These are phyloP conservation scores for Suillus weaverae DNA, from an alignment of 768 basidiomycete species.

Conservation along the genomic window DNA sequence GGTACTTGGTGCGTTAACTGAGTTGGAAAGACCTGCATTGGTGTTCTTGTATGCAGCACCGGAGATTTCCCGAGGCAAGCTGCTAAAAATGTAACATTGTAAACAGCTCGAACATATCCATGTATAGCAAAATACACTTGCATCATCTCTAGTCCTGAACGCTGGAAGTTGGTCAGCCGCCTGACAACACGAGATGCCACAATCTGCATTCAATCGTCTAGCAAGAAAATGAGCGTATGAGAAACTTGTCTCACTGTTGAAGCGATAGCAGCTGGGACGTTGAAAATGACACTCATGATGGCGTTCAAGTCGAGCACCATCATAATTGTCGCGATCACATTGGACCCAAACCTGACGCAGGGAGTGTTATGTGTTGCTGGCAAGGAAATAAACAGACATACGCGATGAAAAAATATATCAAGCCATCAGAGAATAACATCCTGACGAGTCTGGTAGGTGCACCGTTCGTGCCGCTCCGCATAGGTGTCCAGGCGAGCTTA, in stretches of 20 bases:
- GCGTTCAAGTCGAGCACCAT: slow-evolving; percentile 66
- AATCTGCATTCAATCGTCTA: slow-evolving; percentile 38
- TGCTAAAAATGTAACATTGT: slow-evolving; percentile 1
- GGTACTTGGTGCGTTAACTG: neutral
- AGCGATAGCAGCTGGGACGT: slow-evolving; percentile 59
- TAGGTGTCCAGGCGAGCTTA: slow-evolving; percentile 45
- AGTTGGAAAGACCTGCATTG: slow-evolving; percentile 2
- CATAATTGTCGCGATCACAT: slow-evolving; percentile 50
- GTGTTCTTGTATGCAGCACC: slow-evolving; percentile 19
- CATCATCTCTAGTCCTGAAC: slow-evolving; percentile 30
- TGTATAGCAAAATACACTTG: slow-evolving; percentile 13
- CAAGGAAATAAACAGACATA: slow-evolving; percentile 40
- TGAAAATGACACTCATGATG: slow-evolving; percentile 67
- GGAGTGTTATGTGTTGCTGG: neutral
- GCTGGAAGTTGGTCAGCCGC: slow-evolving; percentile 51
- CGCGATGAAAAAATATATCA: slow-evolving; percentile 78
- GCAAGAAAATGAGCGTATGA: neutral
- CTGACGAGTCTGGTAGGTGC: slow-evolving; percentile 49
- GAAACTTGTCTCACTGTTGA: slow-evolving; percentile 42
- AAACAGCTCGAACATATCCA: neutral
- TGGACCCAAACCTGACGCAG: slow-evolving; percentile 38
- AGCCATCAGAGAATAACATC: slow-evolving; percentile 69
- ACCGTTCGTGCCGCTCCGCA: slow-evolving; percentile 21
- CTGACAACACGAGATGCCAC: slow-evolving; percentile 62
- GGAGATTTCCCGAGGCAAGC: slow-evolving; percentile 22